Conservation (phyloP, 1,284 basidiomycete genomes). For the Tilletia setariae region DNA sequence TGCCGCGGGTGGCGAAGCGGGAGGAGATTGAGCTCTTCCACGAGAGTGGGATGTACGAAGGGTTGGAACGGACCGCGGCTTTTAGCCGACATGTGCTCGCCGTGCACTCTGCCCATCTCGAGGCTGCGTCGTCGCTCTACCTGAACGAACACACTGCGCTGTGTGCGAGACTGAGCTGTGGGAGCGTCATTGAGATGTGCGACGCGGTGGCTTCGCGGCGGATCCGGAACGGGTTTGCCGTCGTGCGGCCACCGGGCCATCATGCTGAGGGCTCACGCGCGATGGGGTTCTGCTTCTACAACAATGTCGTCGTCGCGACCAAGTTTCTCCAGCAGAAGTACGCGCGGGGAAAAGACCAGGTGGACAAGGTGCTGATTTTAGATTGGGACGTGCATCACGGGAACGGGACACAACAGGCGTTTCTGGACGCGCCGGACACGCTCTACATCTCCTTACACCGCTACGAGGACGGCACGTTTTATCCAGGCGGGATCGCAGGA, state of each 20-base stretch:
- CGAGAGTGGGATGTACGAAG: conserved; percentile 82
- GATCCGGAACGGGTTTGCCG: conserved; percentile 84
- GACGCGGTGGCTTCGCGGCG: conserved; percentile 77
- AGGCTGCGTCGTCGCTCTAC: conserved; percentile 77
- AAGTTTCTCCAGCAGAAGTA: conserved; percentile 59
- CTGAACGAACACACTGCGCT: conserved; percentile 79
- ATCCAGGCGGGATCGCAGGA: conserved; percentile 87
- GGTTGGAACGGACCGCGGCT: conserved; percentile 71
- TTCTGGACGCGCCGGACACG: conserved; percentile 83
- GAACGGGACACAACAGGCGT: conserved; percentile 93
- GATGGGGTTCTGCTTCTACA: conserved; percentile 99
- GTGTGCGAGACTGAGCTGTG: conserved; percentile 82
- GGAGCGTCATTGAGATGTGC: conserved; percentile 87
- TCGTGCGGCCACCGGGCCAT: conserved; percentile 94
- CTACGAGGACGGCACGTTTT: conserved; percentile 77
- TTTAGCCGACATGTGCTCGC: conserved; percentile 37
- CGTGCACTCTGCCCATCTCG: conserved; percentile 68
- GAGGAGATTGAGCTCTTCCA: conserved; percentile 86
- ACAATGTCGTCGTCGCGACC: conserved; percentile 92
- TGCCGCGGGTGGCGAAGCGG: conserved; percentile 69
- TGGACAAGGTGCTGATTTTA: conserved; percentile 75
- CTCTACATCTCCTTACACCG: conserved; percentile 96
- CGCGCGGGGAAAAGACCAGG: conserved; percentile 63
- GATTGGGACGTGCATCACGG: conserved; percentile 99
- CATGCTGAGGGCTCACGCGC: conserved; percentile 96